A percentile compares a stretch with the other conserved stretches of the same genome.
These are phyloP conservation scores for Aquilaria malaccensis DNA, from an alignment of 345 rosid genomes.

Conservation along the genomic window DNA sequence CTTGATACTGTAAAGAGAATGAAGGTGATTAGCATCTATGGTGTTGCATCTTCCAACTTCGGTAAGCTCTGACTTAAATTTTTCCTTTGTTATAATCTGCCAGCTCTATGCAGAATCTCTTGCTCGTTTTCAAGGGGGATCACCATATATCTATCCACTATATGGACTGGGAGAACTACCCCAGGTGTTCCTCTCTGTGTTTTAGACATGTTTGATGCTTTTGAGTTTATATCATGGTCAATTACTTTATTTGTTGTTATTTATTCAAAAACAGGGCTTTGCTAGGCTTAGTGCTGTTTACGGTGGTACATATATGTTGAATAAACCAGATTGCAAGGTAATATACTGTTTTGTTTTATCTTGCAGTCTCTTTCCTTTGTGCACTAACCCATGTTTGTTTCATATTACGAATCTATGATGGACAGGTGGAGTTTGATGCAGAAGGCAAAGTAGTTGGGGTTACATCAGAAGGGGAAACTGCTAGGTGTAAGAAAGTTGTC, in stretches of 20 bases:
- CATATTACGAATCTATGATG: neutral
- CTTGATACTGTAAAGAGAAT: conserved; percentile 87
- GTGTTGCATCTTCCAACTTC: neutral
- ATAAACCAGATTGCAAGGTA: conserved; percentile 96
- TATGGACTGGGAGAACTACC: conserved; percentile 83
- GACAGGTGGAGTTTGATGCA: conserved; percentile 79
- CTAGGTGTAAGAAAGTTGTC: conserved; percentile 94
- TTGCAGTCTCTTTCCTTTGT: conserved; percentile 5
- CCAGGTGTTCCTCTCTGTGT: conserved; percentile 2
- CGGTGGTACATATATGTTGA: conserved; percentile 98
- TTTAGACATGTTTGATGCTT: neutral
- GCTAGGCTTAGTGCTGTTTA: conserved; percentile 97
- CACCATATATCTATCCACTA: conserved; percentile 92
- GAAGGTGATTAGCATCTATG: conserved; percentile 49
- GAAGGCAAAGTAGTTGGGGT: conserved; percentile 88
- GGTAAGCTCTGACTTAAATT: conserved; percentile 3
- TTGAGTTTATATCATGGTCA: too few species aligned
- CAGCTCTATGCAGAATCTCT: conserved; percentile 90
- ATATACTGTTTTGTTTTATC: neutral
- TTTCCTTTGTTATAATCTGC: conserved; percentile 15
- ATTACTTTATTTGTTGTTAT: too few species aligned
- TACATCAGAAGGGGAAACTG: conserved; percentile 98
- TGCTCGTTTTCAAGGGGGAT: conserved; percentile 98
- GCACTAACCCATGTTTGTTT: neutral
- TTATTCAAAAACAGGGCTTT: conserved; percentile 48